A percentile compares a stretch with the other conserved stretches of the same genome.
Evolutionary conservation across 495 filamentous ascomycete species (phyloP).

Genomic region (Achaetomiella virescens): DNA sequence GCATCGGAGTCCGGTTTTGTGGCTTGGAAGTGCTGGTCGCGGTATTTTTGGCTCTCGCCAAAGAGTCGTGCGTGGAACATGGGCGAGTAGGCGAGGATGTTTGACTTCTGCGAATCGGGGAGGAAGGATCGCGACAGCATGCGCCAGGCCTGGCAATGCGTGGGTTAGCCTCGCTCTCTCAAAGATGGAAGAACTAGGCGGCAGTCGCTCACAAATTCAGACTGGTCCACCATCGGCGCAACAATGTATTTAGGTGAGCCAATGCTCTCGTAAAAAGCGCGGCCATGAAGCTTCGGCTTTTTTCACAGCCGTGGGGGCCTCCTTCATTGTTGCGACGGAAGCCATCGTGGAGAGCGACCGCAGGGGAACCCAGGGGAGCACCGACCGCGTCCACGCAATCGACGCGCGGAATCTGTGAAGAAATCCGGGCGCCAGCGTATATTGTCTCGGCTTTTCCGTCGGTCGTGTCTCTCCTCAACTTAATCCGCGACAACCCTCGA

Average conservation of each 20-base stretch:
- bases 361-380: background rate
- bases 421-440: conserved; percentile 9
- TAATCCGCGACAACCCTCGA: too few relatives aligned
- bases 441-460: background rate
- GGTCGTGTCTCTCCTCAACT: too few relatives aligned
- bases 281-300: conserved; percentile 64
- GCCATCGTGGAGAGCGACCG: conserved; percentile 18
- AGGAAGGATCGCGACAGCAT: conserved; percentile 90
- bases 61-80: conserved; percentile 94
- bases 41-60: conserved; percentile 64
- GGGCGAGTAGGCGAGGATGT: conserved; percentile 76
- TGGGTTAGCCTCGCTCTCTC: conserved; percentile 12
- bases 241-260: conserved; percentile 85
- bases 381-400: conserved; percentile 5
- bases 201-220: conserved; percentile 72
- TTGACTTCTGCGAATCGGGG: conserved; percentile 49
- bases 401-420: conserved; percentile 1
- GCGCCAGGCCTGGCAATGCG: conserved; percentile 70
- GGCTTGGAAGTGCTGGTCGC: conserved; percentile 70
- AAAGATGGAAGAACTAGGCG: background rate
- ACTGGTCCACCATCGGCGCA: conserved; percentile 97
- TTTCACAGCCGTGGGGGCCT: conserved; percentile 5
- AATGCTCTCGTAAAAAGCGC: conserved; percentile 88
- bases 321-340: background rate
- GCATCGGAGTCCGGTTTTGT: conserved; percentile 23